Conservation (phyloP, 257 asterid species). For the Solanum medicagineum region DNA sequence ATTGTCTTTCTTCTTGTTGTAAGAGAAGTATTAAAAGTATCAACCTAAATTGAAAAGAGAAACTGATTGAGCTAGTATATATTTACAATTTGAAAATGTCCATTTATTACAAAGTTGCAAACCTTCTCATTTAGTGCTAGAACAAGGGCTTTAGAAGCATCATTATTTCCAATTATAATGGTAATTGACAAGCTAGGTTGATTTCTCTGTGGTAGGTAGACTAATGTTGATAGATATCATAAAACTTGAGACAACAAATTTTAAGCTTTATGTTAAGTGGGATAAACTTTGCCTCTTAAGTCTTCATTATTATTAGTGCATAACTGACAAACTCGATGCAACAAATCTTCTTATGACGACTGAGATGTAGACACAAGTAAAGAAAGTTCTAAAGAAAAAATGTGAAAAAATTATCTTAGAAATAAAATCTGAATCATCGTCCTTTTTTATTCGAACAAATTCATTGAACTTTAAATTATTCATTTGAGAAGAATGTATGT, state of each 20-base stretch:
- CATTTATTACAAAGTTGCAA: conserved; percentile 1
- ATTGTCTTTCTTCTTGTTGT: conserved; percentile 84
- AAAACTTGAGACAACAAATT: too few species aligned
- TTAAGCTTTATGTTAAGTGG: too few species aligned
- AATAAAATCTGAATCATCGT: conserved; percentile 21
- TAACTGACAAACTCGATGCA: neutral
- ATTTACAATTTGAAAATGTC: neutral
- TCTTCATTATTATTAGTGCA: neutral
- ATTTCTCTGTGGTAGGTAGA: conserved; percentile 26
- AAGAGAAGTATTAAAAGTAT: conserved; percentile 62
- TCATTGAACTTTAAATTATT: conserved; percentile 30
- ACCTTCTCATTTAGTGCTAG: conserved; percentile 96
- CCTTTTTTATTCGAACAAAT: conserved; percentile 52
- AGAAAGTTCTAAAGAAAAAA: neutral
- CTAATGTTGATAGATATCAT: too few species aligned
- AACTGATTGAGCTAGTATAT: neutral
- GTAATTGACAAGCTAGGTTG: conserved; percentile 21
- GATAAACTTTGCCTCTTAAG: neutral
- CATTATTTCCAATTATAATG: conserved; percentile 22
- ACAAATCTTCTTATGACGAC: neutral
- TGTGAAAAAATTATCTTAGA: conserved; percentile 31
- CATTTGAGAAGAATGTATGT: conserved; percentile 14
- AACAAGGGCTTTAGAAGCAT: conserved; percentile 54
- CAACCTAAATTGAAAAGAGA: conserved; percentile 42
- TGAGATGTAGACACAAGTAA: neutral